Conservation (phyloP, 176 grass and related monocot species). For the Juncus inflexus region DNA sequence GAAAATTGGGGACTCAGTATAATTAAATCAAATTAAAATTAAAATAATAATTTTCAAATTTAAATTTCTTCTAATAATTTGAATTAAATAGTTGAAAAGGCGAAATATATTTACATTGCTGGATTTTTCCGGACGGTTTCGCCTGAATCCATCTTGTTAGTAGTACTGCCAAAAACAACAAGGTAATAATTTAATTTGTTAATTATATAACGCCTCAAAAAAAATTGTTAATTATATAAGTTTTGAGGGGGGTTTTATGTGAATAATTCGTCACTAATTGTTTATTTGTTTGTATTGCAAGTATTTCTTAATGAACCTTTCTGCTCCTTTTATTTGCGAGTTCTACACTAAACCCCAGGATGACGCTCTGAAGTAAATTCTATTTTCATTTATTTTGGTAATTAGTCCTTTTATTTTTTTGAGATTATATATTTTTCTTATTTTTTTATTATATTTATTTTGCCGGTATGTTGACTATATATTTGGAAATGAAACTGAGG, state of each 20-base stretch:
- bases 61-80: too few species aligned
- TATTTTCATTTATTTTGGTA: too few species aligned
- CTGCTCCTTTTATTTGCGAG: conserved; percentile 88
- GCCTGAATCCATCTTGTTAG: conserved; percentile 75
- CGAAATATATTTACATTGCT: conserved; percentile 32
- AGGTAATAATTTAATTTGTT: conserved; percentile 32
- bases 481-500: conserved; percentile 89
- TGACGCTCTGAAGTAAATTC: conserved; percentile 56
- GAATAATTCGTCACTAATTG: neutral
- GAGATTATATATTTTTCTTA: too few species aligned
- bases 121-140: conserved; percentile 91
- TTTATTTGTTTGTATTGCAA: conserved; percentile 1
- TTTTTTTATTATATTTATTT: too few species aligned
- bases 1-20: too few species aligned
- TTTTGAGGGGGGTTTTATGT: neutral
- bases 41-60: too few species aligned
- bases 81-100: too few species aligned
- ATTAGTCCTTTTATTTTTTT: too few species aligned
- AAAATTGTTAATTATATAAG: too few species aligned
- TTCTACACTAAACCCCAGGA: conserved; percentile 80
- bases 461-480: conserved; percentile 42
- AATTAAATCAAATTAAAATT: too few species aligned
- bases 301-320: conserved; percentile 81
- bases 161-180: conserved; percentile 65
- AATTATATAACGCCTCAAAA: too few species aligned